Base-by-base conservation (phyloP, 495 filamentous ascomycete genomes). In the Viridothelium virens region DNA sequence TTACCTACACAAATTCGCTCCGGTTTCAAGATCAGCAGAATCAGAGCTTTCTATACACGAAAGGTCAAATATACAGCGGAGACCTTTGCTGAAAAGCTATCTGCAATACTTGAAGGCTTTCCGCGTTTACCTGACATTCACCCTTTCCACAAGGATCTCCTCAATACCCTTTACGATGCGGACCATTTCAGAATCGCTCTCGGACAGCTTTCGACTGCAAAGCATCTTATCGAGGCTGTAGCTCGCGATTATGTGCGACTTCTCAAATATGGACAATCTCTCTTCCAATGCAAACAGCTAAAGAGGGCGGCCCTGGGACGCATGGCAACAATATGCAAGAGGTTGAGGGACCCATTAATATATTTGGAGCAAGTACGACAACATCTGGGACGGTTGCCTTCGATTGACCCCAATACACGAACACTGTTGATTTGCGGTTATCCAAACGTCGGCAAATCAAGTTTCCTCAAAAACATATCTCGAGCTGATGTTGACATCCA, bases 31-130 rank as follows among this genome's bases (percentile, higher is more conserved):
- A 97, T 98, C 74, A 91, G 86, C 72, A 87, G 94, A 83, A 97
- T 98, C 72, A 81, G 93, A 82, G 91, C 87, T 65, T 97, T 96
- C 81, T 96, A 96, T 75, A 96, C 92, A 66, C 85, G 94, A 75
- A 97, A 98, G 79, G 94, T 97, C 83, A 98, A 97, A 77, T 97
- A 89, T 76, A 97, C 94, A n/a, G 87, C 93, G 74, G 92, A 97
- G 78, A 97, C 94, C 50, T 97, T 97, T 77, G 85, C 86, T 64
- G 94, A 98, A 71, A 96, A 97, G 79, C 86, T 98, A 66, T 86
- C 84, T 68, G 81, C 86, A 38, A 96, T 96, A 73, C 84, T 97
- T 66, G 88, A 93, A 76, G 92, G 90, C 72, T 98, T 98, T 74
- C 94, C 94, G 38, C 82, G 91, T n/a, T 81, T 98, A 41, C 86